Evolutionary conservation across 176 grass and related monocot species (phyloP).

Genomic region (Musa itinerans): DNA sequence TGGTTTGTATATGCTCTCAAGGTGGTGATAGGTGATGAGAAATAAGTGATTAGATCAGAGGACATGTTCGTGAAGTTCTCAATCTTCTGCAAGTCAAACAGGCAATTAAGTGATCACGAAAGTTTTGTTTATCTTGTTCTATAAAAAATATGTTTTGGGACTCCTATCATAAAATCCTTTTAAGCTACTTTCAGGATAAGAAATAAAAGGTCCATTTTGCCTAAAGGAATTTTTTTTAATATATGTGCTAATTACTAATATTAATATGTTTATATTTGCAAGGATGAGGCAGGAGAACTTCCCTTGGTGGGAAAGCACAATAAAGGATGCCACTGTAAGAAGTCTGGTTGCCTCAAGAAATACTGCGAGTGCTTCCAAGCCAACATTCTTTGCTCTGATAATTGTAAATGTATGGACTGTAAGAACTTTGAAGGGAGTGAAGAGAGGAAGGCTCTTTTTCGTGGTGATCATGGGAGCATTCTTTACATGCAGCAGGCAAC

Average conservation of each 20-base stretch:
- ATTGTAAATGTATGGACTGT: conserved; percentile 99
- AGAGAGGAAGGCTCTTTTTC: conserved; percentile 63
- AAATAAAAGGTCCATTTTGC: too few relatives aligned
- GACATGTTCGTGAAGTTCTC: too few relatives aligned
- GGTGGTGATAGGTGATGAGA: too few relatives aligned
- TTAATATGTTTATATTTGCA: conserved; percentile 6
- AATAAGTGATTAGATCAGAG: too few relatives aligned
- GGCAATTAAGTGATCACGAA: too few relatives aligned
- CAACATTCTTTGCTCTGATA: conserved; percentile 94
- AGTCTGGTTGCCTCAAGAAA: conserved; percentile 97
- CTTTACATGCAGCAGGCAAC: conserved; percentile 73
- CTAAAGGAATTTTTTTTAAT: neutral
- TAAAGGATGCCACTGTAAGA: conserved; percentile 99
- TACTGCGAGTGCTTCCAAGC: conserved; percentile 99
- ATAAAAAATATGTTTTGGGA: too few relatives aligned
- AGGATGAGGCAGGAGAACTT: conserved; percentile 58
- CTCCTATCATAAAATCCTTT: too few relatives aligned
- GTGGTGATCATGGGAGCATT: conserved; percentile 48
- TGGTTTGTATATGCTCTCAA: too few relatives aligned
- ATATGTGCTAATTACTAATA: neutral
- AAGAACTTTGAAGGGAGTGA: conserved; percentile 90
- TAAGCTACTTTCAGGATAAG: too few relatives aligned
- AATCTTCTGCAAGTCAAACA: too few relatives aligned
- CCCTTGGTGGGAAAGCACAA: conserved; percentile 85
- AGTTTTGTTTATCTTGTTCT: too few relatives aligned